Conservation (phyloP, 441 rosid species). For the Jatropha podagrica region DNA sequence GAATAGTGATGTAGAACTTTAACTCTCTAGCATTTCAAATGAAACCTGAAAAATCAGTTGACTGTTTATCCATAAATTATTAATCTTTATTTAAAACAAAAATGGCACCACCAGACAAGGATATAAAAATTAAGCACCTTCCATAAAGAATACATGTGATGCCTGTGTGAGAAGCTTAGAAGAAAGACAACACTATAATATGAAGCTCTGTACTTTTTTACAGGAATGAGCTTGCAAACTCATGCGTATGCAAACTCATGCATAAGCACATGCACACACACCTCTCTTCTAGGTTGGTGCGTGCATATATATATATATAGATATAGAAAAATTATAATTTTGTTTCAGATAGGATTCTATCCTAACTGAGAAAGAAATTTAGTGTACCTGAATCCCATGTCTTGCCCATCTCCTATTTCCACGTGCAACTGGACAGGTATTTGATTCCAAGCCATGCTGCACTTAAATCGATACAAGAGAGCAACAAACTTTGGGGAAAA, state of each 20-base stretch:
- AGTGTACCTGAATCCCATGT: background rate
- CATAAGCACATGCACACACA: background rate
- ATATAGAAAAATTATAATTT: background rate
- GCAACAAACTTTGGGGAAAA: background rate
- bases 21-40: background rate
- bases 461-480: background rate
- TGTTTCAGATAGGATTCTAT: background rate
- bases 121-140: background rate
- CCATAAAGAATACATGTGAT: background rate
- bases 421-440: slow-evolving; percentile 3
- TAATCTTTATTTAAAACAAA: background rate
- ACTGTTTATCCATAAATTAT: background rate
- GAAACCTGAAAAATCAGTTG: background rate
- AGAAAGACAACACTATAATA: background rate
- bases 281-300: too few relatives aligned
- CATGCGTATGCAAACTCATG: background rate
- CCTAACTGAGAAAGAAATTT: background rate
- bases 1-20: background rate
- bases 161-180: slow-evolving; percentile 1
- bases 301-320: background rate
- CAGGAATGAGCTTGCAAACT: background rate
- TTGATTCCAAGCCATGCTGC: slow-evolving; percentile 6
- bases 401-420: background rate
- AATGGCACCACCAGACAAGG: slow-evolving; percentile 5
- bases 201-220: background rate